Conservation (phyloP, 2,329 filamentous ascomycete genomes). For the Hyphodiscus sp. region DNA sequence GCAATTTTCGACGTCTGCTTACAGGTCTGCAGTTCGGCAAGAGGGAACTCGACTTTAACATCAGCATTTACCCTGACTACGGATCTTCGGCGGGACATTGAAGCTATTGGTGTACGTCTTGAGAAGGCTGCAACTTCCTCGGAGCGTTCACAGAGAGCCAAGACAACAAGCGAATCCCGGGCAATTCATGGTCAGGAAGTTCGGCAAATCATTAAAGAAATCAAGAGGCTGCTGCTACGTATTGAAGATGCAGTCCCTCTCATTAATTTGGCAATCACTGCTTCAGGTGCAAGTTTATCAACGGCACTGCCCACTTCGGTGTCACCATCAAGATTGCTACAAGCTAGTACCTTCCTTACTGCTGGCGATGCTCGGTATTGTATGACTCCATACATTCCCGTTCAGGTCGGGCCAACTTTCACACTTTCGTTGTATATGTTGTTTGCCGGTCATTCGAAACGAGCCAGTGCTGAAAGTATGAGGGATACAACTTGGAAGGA, state of each 20-base stretch:
- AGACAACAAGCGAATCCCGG: conserved; percentile 41
- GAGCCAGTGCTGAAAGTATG: conserved; percentile 33
- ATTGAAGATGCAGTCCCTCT: conserved; percentile 91
- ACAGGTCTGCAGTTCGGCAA: conserved; percentile 46
- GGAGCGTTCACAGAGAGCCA: conserved; percentile 42
- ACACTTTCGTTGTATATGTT: conserved; percentile 91
- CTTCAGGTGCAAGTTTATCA: conserved; percentile 81
- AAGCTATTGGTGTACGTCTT: conserved; percentile 68
- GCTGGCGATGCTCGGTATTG: conserved; percentile 80
- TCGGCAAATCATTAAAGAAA: conserved; percentile 63
- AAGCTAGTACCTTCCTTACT: conserved; percentile 87
- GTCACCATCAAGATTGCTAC: conserved; percentile 82
- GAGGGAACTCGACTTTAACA: conserved; percentile 75
- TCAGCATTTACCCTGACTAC: conserved; percentile 80
- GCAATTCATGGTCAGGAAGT: conserved; percentile 59
- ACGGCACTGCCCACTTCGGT: conserved; percentile 74
- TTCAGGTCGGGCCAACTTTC: conserved; percentile 84
- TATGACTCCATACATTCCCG: conserved; percentile 51
- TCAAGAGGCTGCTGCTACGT: conserved; percentile 64
- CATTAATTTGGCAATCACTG: conserved; percentile 89
- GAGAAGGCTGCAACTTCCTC: conserved; percentile 61
- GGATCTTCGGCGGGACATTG: conserved; percentile 75
- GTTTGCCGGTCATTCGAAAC: conserved; percentile 68
- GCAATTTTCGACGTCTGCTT: conserved; percentile 30
- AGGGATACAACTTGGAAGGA: conserved; percentile 77